Conservation (phyloP, 768 basidiomycete genomes). For the Panus rudis region DNA sequence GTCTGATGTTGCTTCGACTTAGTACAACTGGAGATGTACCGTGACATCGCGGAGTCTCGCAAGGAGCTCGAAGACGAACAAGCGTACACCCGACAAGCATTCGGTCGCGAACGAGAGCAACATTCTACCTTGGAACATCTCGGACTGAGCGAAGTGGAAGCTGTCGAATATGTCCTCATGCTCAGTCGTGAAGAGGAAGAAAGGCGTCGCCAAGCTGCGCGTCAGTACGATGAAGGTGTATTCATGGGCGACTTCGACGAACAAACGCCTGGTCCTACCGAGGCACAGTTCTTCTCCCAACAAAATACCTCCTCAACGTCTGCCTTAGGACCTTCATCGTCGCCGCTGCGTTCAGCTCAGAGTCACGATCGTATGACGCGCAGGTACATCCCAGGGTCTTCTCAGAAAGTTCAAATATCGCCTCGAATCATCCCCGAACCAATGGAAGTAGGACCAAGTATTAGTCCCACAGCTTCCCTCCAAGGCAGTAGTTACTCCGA, state of each 20-base stretch:
- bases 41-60: slow-evolving; percentile 55
- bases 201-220: slow-evolving; percentile 13
- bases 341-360: slow-evolving; percentile 25
- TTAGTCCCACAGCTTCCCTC: slow-evolving; percentile 18
- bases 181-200: slow-evolving; percentile 72
- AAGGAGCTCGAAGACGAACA: slow-evolving; percentile 46
- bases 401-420: slow-evolving; percentile 57
- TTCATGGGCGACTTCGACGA: slow-evolving; percentile 53
- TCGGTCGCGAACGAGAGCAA: slow-evolving; percentile 53
- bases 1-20: not conserved
- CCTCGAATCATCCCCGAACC: slow-evolving; percentile 44
- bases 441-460: slow-evolving; percentile 42
- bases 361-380: slow-evolving; percentile 30
- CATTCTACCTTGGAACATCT: slow-evolving; percentile 47
- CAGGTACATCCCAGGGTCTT: too few species aligned
- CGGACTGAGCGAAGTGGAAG: slow-evolving; percentile 68
- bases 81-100: slow-evolving; percentile 26
- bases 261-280: slow-evolving; percentile 18
- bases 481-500: too few species aligned
- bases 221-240: slow-evolving; percentile 41
- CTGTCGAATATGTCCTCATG: slow-evolving; percentile 77
- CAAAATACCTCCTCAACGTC: slow-evolving; percentile 13
- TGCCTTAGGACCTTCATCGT: slow-evolving; percentile 15
- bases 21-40: slow-evolving; percentile 62
- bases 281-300: slow-evolving; percentile 12